A percentile compares a stretch with the other conserved stretches of the same genome.
Evolutionary conservation across 345 rosid genomes (phyloP).

Genomic region (Geranium brycei): DNA sequence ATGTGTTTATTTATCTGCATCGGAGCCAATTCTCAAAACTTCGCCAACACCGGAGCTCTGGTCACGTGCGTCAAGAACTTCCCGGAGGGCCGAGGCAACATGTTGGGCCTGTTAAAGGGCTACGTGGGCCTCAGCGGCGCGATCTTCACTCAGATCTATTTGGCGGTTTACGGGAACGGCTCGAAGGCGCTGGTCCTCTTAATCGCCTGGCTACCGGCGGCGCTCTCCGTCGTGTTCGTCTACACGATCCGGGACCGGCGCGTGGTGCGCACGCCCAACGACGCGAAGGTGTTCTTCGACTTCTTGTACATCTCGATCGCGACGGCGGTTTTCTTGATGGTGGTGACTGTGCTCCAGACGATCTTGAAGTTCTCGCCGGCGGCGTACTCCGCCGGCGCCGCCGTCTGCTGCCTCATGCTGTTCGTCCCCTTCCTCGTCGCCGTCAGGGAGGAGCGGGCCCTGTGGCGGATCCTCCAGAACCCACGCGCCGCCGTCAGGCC

Average conservation of each 20-base stretch:
- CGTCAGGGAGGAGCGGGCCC: slow-evolving; percentile 42
- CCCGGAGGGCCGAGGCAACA: slow-evolving; percentile 71
- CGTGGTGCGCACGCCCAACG: slow-evolving; percentile 40
- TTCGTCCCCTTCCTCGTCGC: slow-evolving; percentile 52
- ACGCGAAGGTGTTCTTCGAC: slow-evolving; percentile 42
- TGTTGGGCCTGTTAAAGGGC: slow-evolving; percentile 76
- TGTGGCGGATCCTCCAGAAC: slow-evolving; percentile 43
- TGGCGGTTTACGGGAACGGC: slow-evolving; percentile 68
- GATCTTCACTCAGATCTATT: slow-evolving; percentile 62
- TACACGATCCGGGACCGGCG: slow-evolving; percentile 45
- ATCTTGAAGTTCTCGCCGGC: slow-evolving; percentile 30
- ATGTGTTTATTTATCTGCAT: slow-evolving; percentile 72
- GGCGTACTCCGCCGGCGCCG: slow-evolving; percentile 38
- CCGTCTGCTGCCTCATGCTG: slow-evolving; percentile 34
- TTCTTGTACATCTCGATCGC: slow-evolving; percentile 46
- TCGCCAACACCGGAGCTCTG: slow-evolving; percentile 76
- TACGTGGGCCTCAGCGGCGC: slow-evolving; percentile 81
- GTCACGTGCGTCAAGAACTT: slow-evolving; percentile 81
- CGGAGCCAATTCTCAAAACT: slow-evolving; percentile 77
- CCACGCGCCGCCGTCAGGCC: background rate
- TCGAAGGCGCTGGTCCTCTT: slow-evolving; percentile 61
- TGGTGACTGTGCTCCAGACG: slow-evolving; percentile 43
- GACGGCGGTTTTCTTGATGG: slow-evolving; percentile 69
- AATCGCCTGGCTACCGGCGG: slow-evolving; percentile 79
- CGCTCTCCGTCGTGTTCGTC: slow-evolving; percentile 55